Percentiles rank a stretch among this genome's conserved stretches.
Evolutionary conservation across 805 yeast genomes (phyloP).

Genomic region (Saccharomycopsis schoenii): DNA sequence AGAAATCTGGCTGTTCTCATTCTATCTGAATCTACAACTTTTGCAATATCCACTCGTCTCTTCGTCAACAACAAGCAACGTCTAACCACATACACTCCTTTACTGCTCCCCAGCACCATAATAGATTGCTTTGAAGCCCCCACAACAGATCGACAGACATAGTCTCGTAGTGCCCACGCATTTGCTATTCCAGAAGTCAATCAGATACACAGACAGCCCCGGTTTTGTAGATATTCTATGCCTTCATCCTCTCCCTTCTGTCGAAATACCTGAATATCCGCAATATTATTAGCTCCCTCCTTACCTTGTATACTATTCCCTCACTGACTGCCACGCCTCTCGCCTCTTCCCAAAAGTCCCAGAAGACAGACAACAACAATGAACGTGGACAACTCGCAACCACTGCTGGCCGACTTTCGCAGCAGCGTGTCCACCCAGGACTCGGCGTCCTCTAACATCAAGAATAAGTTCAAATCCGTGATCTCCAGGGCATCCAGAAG

Average conservation of each 20-base stretch:
- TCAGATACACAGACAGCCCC: too few relatives aligned
- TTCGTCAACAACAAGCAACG: not conserved
- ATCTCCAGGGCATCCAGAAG: slow-evolving; percentile 16
- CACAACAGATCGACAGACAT: too few relatives aligned
- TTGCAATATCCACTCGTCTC: not conserved
- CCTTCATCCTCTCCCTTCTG: too few relatives aligned
- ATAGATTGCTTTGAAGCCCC: too few relatives aligned
- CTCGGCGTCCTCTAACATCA: slow-evolving; percentile 6
- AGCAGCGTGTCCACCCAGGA: slow-evolving; percentile 1
- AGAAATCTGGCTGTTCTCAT: not conserved
- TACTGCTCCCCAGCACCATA: not conserved
- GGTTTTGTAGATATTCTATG: too few relatives aligned
- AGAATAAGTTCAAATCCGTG: slow-evolving; percentile 15
- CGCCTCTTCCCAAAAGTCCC: too few relatives aligned
- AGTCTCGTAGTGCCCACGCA: too few relatives aligned
- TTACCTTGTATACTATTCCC: too few relatives aligned
- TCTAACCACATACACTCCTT: not conserved
- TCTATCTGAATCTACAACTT: not conserved
- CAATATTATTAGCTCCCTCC: too few relatives aligned
- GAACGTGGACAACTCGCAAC: not conserved
- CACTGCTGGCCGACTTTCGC: not conserved
- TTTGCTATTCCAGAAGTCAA: too few relatives aligned
- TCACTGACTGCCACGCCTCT: too few relatives aligned
- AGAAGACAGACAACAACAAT: not conserved
- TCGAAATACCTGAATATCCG: too few relatives aligned